phyloP scores from a whole-genome alignment of 75 land plant species.

The Azolla pinnata region DNA sequence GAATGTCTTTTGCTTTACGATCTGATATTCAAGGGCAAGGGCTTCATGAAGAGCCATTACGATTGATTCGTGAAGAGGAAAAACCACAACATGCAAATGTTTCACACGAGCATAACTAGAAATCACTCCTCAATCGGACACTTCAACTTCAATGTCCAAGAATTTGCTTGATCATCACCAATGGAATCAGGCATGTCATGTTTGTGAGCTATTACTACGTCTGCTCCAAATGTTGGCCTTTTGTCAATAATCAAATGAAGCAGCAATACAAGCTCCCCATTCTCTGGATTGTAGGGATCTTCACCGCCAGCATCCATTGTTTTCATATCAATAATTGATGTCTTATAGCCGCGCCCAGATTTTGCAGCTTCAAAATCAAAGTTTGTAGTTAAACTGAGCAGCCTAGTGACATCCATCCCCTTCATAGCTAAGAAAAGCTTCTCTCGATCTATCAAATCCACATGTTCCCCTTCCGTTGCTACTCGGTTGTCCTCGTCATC shows the following conservation, averaged over 20 bases:
- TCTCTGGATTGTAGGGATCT: constrained; percentile 21
- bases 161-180: no score
- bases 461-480: constrained; percentile 4
- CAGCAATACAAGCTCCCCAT: constrained; percentile 26
- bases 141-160: no score
- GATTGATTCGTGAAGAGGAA: no score
- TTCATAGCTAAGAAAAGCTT: constrained; percentile 12
- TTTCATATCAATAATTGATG: constrained; percentile 2
- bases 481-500: no score
- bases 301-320: constrained; percentile 30
- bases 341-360: background rate
- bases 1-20: no score
- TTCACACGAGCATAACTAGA: no score
- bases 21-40: no score
- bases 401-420: constrained; percentile 27
- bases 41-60: no score
- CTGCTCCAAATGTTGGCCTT: constrained; percentile 25
- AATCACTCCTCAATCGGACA: no score
- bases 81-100: no score
- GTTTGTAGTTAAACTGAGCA: constrained; percentile 22
- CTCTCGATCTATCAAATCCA: constrained; percentile 8
- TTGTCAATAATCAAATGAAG: constrained; percentile 25
- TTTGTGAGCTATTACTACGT: constrained; percentile 20
- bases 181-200: no score
- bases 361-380: background rate